These are phyloP conservation scores for Phoma sp. DNA, from an alignment of 2,329 filamentous ascomycete genomes.

Conservation along the genomic window DNA sequence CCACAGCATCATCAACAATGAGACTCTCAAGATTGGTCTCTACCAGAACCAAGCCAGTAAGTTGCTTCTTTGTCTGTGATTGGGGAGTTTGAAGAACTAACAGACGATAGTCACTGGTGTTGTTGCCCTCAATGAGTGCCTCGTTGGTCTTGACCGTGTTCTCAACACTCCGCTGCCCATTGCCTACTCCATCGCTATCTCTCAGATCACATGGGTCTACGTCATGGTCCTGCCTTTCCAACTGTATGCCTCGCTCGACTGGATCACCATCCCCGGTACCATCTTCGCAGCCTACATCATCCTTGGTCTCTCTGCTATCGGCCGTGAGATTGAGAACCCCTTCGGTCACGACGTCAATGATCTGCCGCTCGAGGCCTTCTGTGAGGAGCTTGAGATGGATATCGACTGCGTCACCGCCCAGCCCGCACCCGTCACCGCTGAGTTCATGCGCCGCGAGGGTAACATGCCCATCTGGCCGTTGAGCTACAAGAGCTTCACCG, in stretches of 20 bases:
- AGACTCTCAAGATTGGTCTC: slow-evolving; percentile 62
- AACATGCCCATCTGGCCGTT: slow-evolving; percentile 66
- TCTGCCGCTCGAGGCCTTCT: slow-evolving; percentile 68
- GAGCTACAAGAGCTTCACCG: slow-evolving; percentile 48
- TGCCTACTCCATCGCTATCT: slow-evolving; percentile 83
- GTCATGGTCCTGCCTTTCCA: slow-evolving; percentile 83
- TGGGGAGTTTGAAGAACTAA: background rate
- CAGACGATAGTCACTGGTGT: slow-evolving; percentile 61
- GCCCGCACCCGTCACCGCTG: slow-evolving; percentile 57
- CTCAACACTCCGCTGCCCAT: slow-evolving; percentile 82
- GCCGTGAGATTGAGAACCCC: slow-evolving; percentile 83
- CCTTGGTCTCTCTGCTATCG: slow-evolving; percentile 76
- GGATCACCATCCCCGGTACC: slow-evolving; percentile 80
- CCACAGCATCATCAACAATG: slow-evolving; percentile 64
- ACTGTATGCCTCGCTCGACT: slow-evolving; percentile 66
- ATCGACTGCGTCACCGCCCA: slow-evolving; percentile 73
- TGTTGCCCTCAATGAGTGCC: slow-evolving; percentile 70
- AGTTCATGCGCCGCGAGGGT: slow-evolving; percentile 57
- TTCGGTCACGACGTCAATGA: slow-evolving; percentile 87
- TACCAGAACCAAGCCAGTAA: slow-evolving; percentile 63
- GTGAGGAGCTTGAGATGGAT: slow-evolving; percentile 74
- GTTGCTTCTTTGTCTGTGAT: slow-evolving; percentile 3
- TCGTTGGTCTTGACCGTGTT: slow-evolving; percentile 76
- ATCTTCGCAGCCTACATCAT: slow-evolving; percentile 80
- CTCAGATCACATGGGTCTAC: slow-evolving; percentile 86